Evolutionary conservation across 331 rosid genomes (phyloP), one percentile per base, ranked within the genome.

Genomic region (Erythrophleum ivorense): DNA sequence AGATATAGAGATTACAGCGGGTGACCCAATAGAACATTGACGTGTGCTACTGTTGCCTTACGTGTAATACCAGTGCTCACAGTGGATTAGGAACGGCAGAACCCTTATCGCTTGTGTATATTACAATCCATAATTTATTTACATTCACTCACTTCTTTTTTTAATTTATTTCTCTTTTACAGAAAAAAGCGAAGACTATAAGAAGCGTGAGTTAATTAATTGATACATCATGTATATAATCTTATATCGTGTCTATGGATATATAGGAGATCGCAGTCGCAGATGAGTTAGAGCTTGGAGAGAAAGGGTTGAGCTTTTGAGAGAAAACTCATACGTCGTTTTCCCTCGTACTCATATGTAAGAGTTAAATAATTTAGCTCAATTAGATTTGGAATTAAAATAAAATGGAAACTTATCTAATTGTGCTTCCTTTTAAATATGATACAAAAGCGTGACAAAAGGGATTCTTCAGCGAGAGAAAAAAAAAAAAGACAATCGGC

Each of bases 21-120:
- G 59, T 15, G 6, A 57, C 29, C 29, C 18, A 18, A 57, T n/a
- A 6, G 31, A 55, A 48, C 5, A n/a, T 40, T 24, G 14, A 58
- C 65, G 59, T 24, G 78, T 80, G 46, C 49, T 43, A 9, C 65
- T 41, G 79, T 77, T 77, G 40, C 73, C 80, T 54, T 54, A n/a
- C 80, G 77, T 83, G 81, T 60, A 65, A 77, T 63, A 15, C 76
- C 54, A 45, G 69, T 57, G n/a, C 3, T 15, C 48, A 60, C 80
- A 84, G 87, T 64, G 14, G 12, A 70, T 29, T 2, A 11, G 70
- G 46, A 54, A 7, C 24, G 29, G 57, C 31, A 52, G 31, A 78
- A 81, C 84, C 81, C 83, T 79, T 79, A 65, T 65, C 18, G 21
- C 24, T 53, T 60, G n/a, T 7, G 66, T 31, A 7, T 3, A 59